Percentiles rank a stretch among this genome's conserved stretches.
These are phyloP conservation scores for Coemansia javaensis DNA, from an alignment of 192 early-diverging fungal genomes.

Conservation along the genomic window DNA sequence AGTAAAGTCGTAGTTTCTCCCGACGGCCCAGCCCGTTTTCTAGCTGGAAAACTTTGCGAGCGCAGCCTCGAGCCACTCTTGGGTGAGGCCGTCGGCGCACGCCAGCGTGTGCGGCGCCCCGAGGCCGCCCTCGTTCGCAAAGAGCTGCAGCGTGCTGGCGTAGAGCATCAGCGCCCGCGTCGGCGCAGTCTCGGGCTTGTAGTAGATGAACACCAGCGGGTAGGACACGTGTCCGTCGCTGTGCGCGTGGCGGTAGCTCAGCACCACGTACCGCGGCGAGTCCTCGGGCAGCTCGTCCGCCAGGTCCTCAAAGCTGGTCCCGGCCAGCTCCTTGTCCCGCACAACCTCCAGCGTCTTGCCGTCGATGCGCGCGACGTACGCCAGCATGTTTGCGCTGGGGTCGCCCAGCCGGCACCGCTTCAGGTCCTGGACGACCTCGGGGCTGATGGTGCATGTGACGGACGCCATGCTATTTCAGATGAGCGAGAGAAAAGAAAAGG, in stretches of 20 bases:
- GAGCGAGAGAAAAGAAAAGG: too few species aligned
- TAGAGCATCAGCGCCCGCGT: conserved; percentile 32
- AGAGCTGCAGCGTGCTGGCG: conserved; percentile 60
- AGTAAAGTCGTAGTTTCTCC: too few species aligned
- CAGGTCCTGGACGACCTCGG: conserved; percentile 11
- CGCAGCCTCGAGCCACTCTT: conserved; percentile 60
- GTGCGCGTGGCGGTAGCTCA: conserved; percentile 18
- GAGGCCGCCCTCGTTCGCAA: conserved; percentile 57
- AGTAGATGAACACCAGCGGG: conserved; percentile 70
- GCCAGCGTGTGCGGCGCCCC: conserved; percentile 69
- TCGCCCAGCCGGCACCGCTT: conserved; percentile 24
- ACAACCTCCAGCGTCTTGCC: conserved; percentile 45
- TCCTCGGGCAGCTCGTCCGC: conserved; percentile 63
- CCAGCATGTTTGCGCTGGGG: conserved; percentile 9
- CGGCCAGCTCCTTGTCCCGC: conserved; percentile 26
- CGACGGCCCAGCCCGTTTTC: too few species aligned
- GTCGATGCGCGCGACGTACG: conserved; percentile 53
- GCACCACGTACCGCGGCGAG: conserved; percentile 54
- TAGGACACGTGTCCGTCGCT: conserved; percentile 64
- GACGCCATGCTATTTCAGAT: too few species aligned
- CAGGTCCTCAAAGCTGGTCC: conserved; percentile 52
- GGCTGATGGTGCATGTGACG: conserved; percentile 19
- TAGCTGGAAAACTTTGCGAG: conserved; percentile 38
- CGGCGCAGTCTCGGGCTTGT: conserved; percentile 54
- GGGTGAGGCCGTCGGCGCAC: conserved; percentile 62